phyloP scores from a whole-genome alignment of 306 rosid genomes.

The Mucuna pruriens region DNA sequence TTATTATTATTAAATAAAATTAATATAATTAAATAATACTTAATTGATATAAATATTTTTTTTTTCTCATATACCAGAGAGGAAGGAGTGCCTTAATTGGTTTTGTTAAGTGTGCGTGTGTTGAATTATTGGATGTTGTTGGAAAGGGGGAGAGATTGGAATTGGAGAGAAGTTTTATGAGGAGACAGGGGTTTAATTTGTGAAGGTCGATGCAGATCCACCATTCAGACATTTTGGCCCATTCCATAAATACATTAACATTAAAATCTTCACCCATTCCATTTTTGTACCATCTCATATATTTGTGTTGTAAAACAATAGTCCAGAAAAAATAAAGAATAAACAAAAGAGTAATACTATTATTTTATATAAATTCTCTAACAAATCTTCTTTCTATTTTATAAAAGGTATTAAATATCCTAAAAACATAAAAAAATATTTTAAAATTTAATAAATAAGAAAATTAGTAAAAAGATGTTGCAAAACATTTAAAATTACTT shows the following conservation, averaged over 20 bases:
- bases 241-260: not conserved
- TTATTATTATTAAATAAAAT: too few relatives aligned
- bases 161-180: not conserved
- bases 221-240: constrained; percentile 2
- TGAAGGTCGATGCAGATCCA: not conserved
- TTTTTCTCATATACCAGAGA: too few relatives aligned
- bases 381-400: not conserved
- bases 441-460: not conserved
- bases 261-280: constrained; percentile 4
- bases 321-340: not conserved
- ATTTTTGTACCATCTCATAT: not conserved
- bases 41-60: too few relatives aligned
- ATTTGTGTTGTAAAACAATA: not conserved
- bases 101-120: not conserved
- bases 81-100: too few relatives aligned
- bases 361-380: not conserved
- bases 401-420: not conserved
- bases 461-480: not conserved
- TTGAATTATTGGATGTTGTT: not conserved
- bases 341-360: not conserved
- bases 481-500: not conserved
- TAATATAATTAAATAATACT: too few relatives aligned
- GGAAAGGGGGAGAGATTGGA: not conserved
- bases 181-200: not conserved
- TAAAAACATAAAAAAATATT: not conserved